These are phyloP conservation scores for Entomortierella beljakovae DNA, from an alignment of 192 early-diverging fungal species.

Conservation along the genomic window DNA sequence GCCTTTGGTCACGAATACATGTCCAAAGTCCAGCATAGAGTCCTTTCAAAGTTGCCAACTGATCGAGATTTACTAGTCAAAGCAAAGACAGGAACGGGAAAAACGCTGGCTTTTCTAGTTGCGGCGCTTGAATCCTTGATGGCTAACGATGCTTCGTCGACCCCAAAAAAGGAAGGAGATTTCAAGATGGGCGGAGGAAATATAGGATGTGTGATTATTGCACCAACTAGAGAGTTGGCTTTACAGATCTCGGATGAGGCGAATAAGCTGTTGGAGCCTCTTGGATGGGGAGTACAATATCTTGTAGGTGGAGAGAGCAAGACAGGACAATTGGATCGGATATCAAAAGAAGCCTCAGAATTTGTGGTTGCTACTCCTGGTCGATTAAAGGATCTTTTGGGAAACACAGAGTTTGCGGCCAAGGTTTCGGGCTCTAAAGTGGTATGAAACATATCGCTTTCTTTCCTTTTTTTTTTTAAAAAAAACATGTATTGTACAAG, in stretches of 20 bases:
- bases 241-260: conserved; percentile 86
- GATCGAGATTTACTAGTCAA: conserved; percentile 87
- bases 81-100: conserved; percentile 98
- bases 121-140: conserved; percentile 84
- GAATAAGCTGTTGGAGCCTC: conserved; percentile 62
- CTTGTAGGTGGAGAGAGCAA: conserved; percentile 84
- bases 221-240: conserved; percentile 93
- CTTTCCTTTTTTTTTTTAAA: not conserved
- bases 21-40: conserved; percentile 85
- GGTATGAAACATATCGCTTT: conserved; percentile 13
- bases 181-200: conserved; percentile 51
- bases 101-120: conserved; percentile 93
- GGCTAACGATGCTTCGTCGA: conserved; percentile 22
- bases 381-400: conserved; percentile 83
- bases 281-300: conserved; percentile 72
- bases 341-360: conserved; percentile 71
- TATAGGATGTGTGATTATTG: conserved; percentile 80
- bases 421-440: conserved; percentile 65
- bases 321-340: conserved; percentile 56
- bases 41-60: conserved; percentile 77
- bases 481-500: not conserved
- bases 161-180: not conserved
- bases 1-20: conserved; percentile 80
- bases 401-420: conserved; percentile 58
- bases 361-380: conserved; percentile 97